phyloP scores from a whole-genome alignment of 1,139 yeast genomes.

The Saccharomyces hybrid region DNA sequence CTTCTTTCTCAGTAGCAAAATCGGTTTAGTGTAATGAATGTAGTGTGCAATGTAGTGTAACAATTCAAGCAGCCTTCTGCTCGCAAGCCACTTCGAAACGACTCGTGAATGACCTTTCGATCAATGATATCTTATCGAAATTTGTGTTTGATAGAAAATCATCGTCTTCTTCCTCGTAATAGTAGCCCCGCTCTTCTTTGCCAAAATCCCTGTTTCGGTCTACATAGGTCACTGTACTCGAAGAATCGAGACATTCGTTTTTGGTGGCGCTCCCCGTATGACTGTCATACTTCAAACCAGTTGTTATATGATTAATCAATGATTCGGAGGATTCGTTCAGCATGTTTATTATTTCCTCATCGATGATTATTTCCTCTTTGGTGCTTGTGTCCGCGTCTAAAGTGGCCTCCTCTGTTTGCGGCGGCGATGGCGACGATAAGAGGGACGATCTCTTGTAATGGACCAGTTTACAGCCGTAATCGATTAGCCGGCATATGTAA shows the following conservation, averaged over 20 bases:
- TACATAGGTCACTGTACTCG: background rate
- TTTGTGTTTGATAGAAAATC: constrained; percentile 10
- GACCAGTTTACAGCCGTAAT: background rate
- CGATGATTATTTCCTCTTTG: background rate
- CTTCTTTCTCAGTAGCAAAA: background rate
- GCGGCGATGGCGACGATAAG: background rate
- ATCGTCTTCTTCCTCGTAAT: constrained; percentile 8
- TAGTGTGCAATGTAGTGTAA: too few relatives aligned
- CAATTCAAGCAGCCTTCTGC: background rate
- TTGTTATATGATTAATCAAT: background rate
- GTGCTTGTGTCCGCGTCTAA: background rate
- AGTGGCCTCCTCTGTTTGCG: background rate
- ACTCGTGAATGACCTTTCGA: background rate
- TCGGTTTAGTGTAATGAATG: too few relatives aligned
- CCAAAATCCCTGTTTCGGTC: background rate
- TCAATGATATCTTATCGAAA: background rate
- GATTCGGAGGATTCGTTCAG: background rate
- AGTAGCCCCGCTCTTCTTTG: background rate
- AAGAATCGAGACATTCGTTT: background rate
- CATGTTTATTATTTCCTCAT: background rate
- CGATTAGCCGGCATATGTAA: constrained; percentile 4
- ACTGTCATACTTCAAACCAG: background rate
- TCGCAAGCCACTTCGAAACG: background rate
- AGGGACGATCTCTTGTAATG: background rate
- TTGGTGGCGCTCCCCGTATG: background rate